Base-by-base conservation (phyloP, 495 filamentous ascomycete genomes). In the Trichoderma parareesei region DNA sequence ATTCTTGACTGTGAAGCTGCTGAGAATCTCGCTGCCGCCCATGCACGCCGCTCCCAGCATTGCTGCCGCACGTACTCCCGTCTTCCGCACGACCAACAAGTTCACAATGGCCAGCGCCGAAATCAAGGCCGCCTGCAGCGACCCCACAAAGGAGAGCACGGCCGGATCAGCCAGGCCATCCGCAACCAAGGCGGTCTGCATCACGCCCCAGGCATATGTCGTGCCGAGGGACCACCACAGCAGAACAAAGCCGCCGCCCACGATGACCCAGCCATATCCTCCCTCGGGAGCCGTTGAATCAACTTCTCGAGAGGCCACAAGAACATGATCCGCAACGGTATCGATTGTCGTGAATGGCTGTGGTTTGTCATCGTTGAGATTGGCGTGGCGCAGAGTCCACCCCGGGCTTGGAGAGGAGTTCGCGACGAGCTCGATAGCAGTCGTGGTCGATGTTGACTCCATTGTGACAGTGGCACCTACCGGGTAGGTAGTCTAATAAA, bases 241-340 rank as follows among this genome's bases (percentile, higher is more conserved):
- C 11, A 85, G 60, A 0, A 81, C 67, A 1, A 78, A 77, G 67
- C 83, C 85, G 8, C 73, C 79, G 41, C 67, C 71, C 61, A 87
- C 80, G 4, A 87, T 75, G 16, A 81, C 75, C 85, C 85, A 87
- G 60, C 81, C 84, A 62, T 85, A 82, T 16, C 84, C 85, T 16
- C 84, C 84, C 42, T 87, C 84, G 2, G 84, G 84, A 40, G 81
- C 81, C 61, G 78, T 67, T 0, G 76, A 72, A 67, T 83, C 82
- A 9, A 79, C 80, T 1, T 75, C 62, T 9, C 78, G 75, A 2
- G 80, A 83, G 11, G 80, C 78, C 42, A 80, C 75, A 70, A 85
- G 78, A 0, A 81, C 71, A 8, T 78, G 74, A 62, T 81, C 79
- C 13, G 48, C n/a, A 20, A 49, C 46, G 46, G 46, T 49, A 27